Conservation (phyloP, 148 eudicot species). For the Persicaria tinctoria region DNA sequence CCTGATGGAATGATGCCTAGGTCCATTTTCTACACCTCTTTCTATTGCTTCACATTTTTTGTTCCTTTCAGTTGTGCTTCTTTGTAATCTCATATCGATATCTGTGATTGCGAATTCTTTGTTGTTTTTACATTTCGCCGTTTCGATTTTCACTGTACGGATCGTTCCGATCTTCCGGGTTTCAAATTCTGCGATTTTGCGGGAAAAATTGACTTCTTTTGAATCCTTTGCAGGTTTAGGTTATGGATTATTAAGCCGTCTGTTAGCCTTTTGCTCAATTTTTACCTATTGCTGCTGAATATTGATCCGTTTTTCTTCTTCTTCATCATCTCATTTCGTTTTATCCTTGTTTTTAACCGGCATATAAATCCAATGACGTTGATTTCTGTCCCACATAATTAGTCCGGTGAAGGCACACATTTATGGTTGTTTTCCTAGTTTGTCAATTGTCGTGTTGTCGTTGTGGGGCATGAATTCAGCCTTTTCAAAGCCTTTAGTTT, state of each 20-base stretch:
- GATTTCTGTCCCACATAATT: neutral
- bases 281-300: neutral
- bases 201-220: neutral
- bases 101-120: neutral
- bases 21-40: neutral
- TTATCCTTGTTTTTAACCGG: neutral
- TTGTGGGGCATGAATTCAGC: neutral
- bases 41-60: neutral
- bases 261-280: neutral
- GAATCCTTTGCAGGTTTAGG: neutral
- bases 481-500: neutral
- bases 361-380: neutral
- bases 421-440: neutral
- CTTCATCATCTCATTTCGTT: neutral
- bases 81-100: too few relatives aligned
- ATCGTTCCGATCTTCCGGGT: neutral
- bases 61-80: neutral
- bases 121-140: neutral
- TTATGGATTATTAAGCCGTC: neutral
- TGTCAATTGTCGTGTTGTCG: neutral
- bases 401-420: neutral
- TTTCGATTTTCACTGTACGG: neutral
- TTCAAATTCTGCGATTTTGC: neutral
- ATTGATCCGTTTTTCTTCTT: neutral
- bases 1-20: conserved; percentile 11